Evolutionary conservation across 2,329 filamentous ascomycete species (phyloP), one percentile per base, ranked within the genome.

Genomic region (Ceratocystis albifundus): DNA sequence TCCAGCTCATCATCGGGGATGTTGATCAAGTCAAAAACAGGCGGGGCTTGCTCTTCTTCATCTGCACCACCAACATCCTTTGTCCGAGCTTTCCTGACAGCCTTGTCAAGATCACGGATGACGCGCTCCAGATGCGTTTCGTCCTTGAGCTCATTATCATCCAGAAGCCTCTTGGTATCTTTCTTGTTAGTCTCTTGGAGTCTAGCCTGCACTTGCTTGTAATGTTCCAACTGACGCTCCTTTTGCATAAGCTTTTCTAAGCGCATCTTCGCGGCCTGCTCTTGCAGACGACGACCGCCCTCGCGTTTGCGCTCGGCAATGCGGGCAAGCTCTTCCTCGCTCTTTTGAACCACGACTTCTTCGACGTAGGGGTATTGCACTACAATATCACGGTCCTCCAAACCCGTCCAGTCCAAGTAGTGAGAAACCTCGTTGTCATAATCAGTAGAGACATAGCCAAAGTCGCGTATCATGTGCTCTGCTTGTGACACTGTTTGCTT

Each of bases 191-290:
- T 84, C 28, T 87, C 85, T 1, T 80, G 82, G 8, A 96, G 79
- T 69, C 84, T 85, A 44, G 79, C 75, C 72, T 95, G 90, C 3
- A 99, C 78, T 68, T 90, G 84, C 73, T 90, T 91, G 79, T 92
- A 96, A 75, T 96, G 96, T 71, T 96, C 92, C 1, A 97, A 78
- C 74, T 97, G 92, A 73, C 96, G 86, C 76, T 99, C 94, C 76
- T 99, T 99, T 73, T 89, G 89, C 74, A 97, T 90, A 61, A 99
- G 80, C 72, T 96, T 96, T 70, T 99, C 94, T 0, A 99, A 79
- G 6, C 94, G 87, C 90, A 96, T 96, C 76, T 96, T 97, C 8
- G 93, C 93, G 0, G 94, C 94, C 75, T 99, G 94, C 72, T 96
- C 91, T 75, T 99, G 94, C 30, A 99, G 74, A 59, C 95, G 82